phyloP scores from a whole-genome alignment of 2,329 filamentous ascomycete genomes.

The Aspergillus intermedius region DNA sequence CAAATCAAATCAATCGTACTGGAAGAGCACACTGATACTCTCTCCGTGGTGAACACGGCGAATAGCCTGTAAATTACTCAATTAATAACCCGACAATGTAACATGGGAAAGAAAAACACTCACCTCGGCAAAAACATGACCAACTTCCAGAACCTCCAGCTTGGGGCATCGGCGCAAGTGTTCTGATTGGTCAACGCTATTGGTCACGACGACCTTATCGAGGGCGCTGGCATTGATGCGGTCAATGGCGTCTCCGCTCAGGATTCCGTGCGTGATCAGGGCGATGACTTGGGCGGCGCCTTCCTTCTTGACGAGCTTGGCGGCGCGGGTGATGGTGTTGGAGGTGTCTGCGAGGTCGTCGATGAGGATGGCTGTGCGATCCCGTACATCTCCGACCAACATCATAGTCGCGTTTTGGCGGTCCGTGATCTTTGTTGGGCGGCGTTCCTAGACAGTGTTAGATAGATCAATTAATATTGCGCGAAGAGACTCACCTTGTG shows the following conservation, averaged over 20 bases:
- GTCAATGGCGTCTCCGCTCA: constrained; percentile 90
- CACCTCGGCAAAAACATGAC: constrained; percentile 81
- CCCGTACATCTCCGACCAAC: constrained; percentile 78
- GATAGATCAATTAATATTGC: constrained; percentile 1
- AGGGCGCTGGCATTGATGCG: constrained; percentile 88
- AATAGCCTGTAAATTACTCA: constrained; percentile 57
- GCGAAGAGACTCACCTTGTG: constrained; percentile 66
- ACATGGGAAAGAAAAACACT: constrained; percentile 12
- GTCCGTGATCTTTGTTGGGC: constrained; percentile 79
- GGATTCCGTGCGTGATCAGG: constrained; percentile 86
- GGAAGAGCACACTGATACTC: constrained; percentile 92
- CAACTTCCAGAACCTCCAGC: constrained; percentile 85
- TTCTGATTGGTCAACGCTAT: constrained; percentile 84
- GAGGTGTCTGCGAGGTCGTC: constrained; percentile 94
- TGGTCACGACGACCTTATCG: constrained; percentile 91
- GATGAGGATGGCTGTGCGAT: constrained; percentile 78
- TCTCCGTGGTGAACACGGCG: constrained; percentile 95
- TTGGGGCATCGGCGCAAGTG: constrained; percentile 74
- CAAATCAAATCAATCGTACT: constrained; percentile 56
- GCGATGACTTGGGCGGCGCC: constrained; percentile 84
- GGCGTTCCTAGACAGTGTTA: constrained; percentile 61
- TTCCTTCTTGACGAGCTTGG: constrained; percentile 93
- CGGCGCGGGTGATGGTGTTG: constrained; percentile 93
- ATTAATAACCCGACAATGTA: constrained; percentile 12
- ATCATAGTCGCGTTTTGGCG: constrained; percentile 82